These are phyloP conservation scores for Irpex sp. DNA, from an alignment of 1,284 basidiomycete genomes.

Conservation along the genomic window DNA sequence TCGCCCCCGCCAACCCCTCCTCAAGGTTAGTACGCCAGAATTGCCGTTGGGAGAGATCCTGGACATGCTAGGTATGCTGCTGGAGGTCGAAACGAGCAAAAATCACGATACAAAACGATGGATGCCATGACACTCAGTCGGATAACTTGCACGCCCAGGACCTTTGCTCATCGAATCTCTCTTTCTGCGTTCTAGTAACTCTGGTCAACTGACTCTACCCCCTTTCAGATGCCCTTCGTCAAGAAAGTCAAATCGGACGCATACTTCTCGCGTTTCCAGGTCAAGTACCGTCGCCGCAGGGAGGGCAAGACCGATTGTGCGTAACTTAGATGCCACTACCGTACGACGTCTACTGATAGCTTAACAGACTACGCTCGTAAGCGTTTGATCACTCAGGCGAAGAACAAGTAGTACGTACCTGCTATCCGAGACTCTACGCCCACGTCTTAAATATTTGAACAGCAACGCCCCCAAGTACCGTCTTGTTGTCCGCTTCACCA, in stretches of 20 bases:
- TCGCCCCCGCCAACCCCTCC: slow-evolving; percentile 34
- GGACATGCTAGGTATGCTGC: not conserved
- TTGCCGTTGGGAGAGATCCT: not conserved
- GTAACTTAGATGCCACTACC: slow-evolving; percentile 22
- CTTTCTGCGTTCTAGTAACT: not conserved
- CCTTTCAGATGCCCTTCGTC: slow-evolving; percentile 78
- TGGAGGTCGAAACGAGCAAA: not conserved
- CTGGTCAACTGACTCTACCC: slow-evolving; percentile 12
- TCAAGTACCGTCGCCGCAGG: slow-evolving; percentile 91
- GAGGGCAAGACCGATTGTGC: slow-evolving; percentile 98
- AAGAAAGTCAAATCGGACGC: slow-evolving; percentile 86
- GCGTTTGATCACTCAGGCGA: slow-evolving; percentile 94
- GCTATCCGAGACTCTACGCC: not conserved
- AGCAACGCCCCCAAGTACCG: slow-evolving; percentile 97
- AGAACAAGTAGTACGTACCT: slow-evolving; percentile 93
- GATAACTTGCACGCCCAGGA: slow-evolving; percentile 29
- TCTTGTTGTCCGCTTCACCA: slow-evolving; percentile 97
- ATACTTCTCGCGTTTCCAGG: slow-evolving; percentile 98
- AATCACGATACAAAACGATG: slow-evolving; percentile 18
- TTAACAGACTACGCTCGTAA: slow-evolving; percentile 91
- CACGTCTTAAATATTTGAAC: not conserved
- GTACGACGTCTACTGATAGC: not conserved
- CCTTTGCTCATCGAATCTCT: not conserved
- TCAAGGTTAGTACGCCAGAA: slow-evolving; percentile 49
- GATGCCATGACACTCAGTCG: slow-evolving; percentile 23